phyloP scores from a whole-genome alignment of 768 basidiomycete species.

The Chalciporus pseudorubinellus region DNA sequence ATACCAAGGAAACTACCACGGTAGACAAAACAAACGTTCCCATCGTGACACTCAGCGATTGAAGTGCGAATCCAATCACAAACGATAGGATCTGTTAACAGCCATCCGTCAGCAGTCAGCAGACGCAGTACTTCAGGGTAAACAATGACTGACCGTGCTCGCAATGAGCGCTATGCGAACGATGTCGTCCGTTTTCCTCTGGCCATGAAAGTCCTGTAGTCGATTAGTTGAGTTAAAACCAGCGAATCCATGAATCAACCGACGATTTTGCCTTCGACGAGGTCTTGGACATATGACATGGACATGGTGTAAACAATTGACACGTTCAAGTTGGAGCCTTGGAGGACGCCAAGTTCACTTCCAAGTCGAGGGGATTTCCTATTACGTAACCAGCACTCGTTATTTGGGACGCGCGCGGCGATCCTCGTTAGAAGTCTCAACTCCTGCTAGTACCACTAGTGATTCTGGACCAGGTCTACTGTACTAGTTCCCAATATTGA shows the following conservation, averaged over 20 bases:
- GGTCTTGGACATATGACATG: constrained; percentile 26
- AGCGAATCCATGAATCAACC: background rate
- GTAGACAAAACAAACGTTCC: constrained; percentile 22
- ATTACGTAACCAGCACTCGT: constrained; percentile 18
- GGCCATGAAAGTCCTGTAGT: constrained; percentile 32
- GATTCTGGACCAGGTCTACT: too few species aligned
- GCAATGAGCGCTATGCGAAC: constrained; percentile 21
- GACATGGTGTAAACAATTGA: constrained; percentile 19
- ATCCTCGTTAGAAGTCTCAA: too few species aligned
- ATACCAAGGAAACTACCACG: constrained; percentile 20
- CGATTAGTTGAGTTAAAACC: constrained; percentile 3
- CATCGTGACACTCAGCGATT: constrained; percentile 27
- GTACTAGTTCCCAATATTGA: too few species aligned
- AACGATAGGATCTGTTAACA: constrained; percentile 29
- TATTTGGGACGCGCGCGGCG: too few species aligned
- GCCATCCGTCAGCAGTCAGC: background rate
- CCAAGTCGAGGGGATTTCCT: background rate
- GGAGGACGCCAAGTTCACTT: background rate
- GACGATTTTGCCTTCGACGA: constrained; percentile 33
- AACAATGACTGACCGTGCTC: constrained; percentile 15
- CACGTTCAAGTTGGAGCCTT: constrained; percentile 4
- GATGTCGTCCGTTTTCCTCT: constrained; percentile 26
- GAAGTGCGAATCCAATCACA: constrained; percentile 27
- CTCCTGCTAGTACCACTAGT: too few species aligned
- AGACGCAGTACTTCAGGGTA: too few species aligned